A percentile compares a stretch with the other conserved stretches of the same genome.
These are phyloP conservation scores for Aspergillus fumigatus DNA, from an alignment of 2,329 filamentous ascomycete genomes.

Conservation along the genomic window DNA sequence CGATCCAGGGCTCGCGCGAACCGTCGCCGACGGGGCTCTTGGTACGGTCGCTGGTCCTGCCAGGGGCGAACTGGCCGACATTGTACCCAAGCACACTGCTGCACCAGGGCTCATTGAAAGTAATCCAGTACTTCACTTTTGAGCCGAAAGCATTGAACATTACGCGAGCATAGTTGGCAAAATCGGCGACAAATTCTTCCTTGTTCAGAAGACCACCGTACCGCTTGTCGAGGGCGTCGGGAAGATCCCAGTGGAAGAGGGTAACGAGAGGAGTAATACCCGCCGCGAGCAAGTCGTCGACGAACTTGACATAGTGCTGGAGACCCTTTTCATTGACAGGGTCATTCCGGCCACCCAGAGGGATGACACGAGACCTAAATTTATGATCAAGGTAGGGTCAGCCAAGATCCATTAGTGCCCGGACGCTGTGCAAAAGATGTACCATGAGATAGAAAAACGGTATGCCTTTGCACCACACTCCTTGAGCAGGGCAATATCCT, in stretches of 20 bases:
- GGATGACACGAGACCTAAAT: constrained; percentile 66
- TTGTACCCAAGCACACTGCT: constrained; percentile 75
- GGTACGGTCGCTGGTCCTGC: constrained; percentile 70
- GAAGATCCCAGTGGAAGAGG: constrained; percentile 84
- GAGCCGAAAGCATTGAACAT: constrained; percentile 68
- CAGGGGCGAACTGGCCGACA: constrained; percentile 73
- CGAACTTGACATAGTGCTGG: constrained; percentile 72
- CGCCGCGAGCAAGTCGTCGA: constrained; percentile 70
- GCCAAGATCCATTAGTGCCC: not conserved
- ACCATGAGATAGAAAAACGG: constrained; percentile 78
- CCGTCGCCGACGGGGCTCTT: constrained; percentile 70
- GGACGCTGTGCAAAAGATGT: not conserved
- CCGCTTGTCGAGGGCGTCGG: constrained; percentile 69
- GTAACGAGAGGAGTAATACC: constrained; percentile 79
- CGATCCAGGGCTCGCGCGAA: constrained; percentile 73
- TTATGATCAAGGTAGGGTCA: not conserved
- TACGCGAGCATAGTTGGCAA: constrained; percentile 70
- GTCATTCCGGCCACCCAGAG: constrained; percentile 76
- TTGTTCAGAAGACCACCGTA: constrained; percentile 80
- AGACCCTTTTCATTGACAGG: constrained; percentile 74
- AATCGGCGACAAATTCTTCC: constrained; percentile 77
- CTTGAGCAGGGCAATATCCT: constrained; percentile 76
- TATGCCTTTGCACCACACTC: constrained; percentile 68
- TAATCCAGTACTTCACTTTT: constrained; percentile 83
- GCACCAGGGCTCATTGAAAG: constrained; percentile 88